Percentiles rank a stretch among this genome's conserved stretches.
phyloP scores from a whole-genome alignment of 192 early-diverging fungal genomes.

The Rhizophagus prolifer region DNA sequence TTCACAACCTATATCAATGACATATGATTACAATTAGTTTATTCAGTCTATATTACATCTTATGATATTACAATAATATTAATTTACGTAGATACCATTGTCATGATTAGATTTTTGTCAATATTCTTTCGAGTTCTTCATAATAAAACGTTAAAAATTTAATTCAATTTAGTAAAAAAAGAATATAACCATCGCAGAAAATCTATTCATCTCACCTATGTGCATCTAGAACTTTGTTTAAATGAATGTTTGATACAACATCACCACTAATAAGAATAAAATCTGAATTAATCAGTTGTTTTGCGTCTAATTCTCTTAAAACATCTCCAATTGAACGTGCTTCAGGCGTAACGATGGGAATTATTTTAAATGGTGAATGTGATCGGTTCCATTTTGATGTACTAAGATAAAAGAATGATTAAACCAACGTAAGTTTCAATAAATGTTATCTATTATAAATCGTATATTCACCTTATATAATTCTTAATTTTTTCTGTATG shows the following conservation, averaged over 20 bases:
- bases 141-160: background rate
- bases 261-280: conserved; percentile 92
- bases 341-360: conserved; percentile 70
- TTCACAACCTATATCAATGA: conserved; percentile 16
- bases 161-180: background rate
- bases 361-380: conserved; percentile 66
- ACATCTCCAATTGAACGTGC: conserved; percentile 87
- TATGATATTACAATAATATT: background rate
- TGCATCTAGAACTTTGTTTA: conserved; percentile 72
- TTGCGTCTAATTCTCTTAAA: conserved; percentile 82
- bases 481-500: conserved; percentile 80
- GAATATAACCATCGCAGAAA: background rate
- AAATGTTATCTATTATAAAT: conserved; percentile 1
- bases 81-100: conserved; percentile 85
- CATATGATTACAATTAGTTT: background rate
- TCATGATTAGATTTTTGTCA: conserved; percentile 92
- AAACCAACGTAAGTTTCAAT: background rate
- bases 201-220: conserved; percentile 49
- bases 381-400: conserved; percentile 72
- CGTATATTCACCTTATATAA: conserved; percentile 71
- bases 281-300: conserved; percentile 76
- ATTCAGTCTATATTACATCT: background rate
- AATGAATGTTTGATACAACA: conserved; percentile 86
- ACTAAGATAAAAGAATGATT: conserved; percentile 30
- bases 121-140: conserved; percentile 58